Evolutionary conservation across 345 rosid species (phyloP), one percentile per base, ranked within the genome.

Genomic region (Rubroshorea leprosula): DNA sequence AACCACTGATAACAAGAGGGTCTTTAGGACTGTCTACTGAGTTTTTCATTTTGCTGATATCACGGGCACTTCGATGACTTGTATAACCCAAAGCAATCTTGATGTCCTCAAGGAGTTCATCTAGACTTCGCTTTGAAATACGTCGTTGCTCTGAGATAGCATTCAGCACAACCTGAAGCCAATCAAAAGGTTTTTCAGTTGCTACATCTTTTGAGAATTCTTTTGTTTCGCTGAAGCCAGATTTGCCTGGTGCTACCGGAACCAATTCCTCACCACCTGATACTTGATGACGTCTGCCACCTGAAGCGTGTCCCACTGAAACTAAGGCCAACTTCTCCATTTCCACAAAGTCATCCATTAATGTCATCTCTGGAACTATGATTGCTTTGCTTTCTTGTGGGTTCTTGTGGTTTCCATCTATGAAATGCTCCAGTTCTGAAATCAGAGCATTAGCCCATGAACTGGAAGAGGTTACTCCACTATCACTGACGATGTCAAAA

Each of bases 81-180:
- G 72, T 53, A 58, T 75, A 81, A 14, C 96, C 94, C 61, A 93
- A 73, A 58, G 97, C 86, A 62, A 87, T 93, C 58, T 77, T 80
- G 50, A 87, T 74, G 69, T 93, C 96, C 64, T 85, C 88, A 12
- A 89, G 78, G 35, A 93, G 76, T 35, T 85, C 87, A 20, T 23
- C 69, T 25, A 62, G 62, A 70, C 77, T 51, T 51, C 74, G 83
- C 54, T 80, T 79, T 6, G 99, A 89, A 59, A 83, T 77, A 19
- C 71, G 74, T 60, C 71, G 74, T 67, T 89, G 88, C 79, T 78
- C 79, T 21, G 70, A 57, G 54, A 93, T 75, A 69, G 97, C 94
- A 18, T 74, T 79, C 69, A 93, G 62, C 49, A 89, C 96, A 48
- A 72, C 94, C 79, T 89, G 97, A 69, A 93, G 91, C 99, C 99